Base-by-base conservation (phyloP, 306 rosid species). In the Corylus americana region DNA sequence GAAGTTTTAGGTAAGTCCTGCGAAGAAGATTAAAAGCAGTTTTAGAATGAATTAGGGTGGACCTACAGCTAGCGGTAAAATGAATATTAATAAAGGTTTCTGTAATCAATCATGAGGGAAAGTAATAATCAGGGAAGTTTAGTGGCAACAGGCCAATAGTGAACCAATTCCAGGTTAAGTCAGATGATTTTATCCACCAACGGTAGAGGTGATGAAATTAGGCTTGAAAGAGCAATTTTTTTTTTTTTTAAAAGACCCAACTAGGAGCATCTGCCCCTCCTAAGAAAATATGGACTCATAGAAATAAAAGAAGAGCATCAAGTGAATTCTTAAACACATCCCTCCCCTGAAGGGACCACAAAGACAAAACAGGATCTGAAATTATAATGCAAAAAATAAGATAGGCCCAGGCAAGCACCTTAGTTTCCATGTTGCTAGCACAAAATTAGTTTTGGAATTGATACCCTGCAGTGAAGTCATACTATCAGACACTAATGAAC, bases 1-100 rank as follows among this genome's bases (percentile, higher is more conserved):
- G 98, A 77, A 94, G 95, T 80, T 89, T 92, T 62, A 92, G 85
- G 84, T 90, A 85, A 70, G 97, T 94, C 90, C 98, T 94, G 89
- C 88, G 83, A 64, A 67, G 25, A 80, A 73, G 55, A 85, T 53
- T 35, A 79, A 14, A 42, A 50, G 0, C n/a, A 62, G 9, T 1
- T 2, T 17, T 18, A n/a, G 42, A 59, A 44, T 8, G 45, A 37
- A 11, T 2, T 31, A 73, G 57, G 45, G 44, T 31, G 39, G 11
- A 49, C 42, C 12, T 22, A 27, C 25, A 71, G 37, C 44, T 29
- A 11, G 29, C 20, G 54, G 8, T 55, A 50, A 49, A 57, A 68
- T 5, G 35, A 74, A 62, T 35, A 35, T 13, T 35, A 35, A 14
- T 5, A 64, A 31, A 14, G 8, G 48, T 39, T 37, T n/a, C 5